Evolutionary conservation across 352 stramenopile genomes (phyloP), one percentile per base, ranked within the genome.

Genomic region (Phytopythium boreale): DNA sequence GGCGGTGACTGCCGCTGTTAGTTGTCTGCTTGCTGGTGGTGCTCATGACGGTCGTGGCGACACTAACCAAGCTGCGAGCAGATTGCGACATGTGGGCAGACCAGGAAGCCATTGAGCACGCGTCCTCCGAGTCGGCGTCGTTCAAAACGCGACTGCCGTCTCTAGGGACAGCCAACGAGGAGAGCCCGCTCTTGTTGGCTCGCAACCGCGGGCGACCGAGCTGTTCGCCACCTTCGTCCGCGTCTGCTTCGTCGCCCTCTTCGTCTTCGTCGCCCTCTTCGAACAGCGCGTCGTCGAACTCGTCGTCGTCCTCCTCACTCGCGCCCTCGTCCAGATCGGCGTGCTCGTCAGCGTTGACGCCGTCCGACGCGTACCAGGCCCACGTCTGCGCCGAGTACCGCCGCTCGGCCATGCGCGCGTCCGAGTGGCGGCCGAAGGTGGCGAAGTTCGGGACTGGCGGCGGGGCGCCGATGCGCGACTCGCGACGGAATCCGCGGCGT

Each of bases 301-400:
- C 64, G 46, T 59, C 65, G 58, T 63, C 71, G 57, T 46, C 70
- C 31, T 41, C 41, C 34, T 69, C 50, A 50, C 58, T 26, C 14
- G 15, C 19, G 26, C 20, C 49, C 15, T 56, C 49, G 2, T 24
- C 11, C 46, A 68, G 1, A 12, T 59, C 19, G 46, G 65, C 53
- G 47, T 68, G 50, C 15, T 72, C 60, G 20, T 29, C 57, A 49
- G 68, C 62, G 12, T 60, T 56, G 7, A 59, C 65, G 2, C 37
- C 26, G 20, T 61, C 64, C 22, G 69, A 29, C 47, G 61, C 41
- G 49, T 76, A 53, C 80, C 80, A 89, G 12, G 68, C 69, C 80
- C 80, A 89, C 24, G 80, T 89, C 56, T 86, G 77, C 4, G 80
- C 72, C 6, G 80, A 80, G 39, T 73, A 59, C 11, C 72, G 69